Base-by-base conservation (phyloP, 2,329 filamentous ascomycete species). In the Clarireedia paspali region DNA sequence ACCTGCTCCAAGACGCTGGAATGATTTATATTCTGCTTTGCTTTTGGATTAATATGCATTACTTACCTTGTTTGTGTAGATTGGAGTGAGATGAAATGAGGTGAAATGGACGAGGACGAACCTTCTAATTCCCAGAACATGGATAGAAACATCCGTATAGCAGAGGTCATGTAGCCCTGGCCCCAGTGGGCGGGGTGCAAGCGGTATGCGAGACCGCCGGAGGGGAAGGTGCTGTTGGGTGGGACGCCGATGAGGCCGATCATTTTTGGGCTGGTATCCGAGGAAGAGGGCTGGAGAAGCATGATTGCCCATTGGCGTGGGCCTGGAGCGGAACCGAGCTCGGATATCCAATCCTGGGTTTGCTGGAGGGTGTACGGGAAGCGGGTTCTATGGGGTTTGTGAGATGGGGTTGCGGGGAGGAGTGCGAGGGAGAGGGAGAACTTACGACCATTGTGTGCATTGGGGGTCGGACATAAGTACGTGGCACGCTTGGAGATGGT, bases 161-260 rank as follows among this genome's bases (percentile, higher is more conserved):
- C 60, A 39, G 62, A 57, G 14, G 50, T 47, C 53, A 59, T 60
- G 38, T 60, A 61, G 1, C 61, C 62, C 14, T 58, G 56, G 17
- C 50, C 51, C 60, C 59, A 61, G 36, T 55, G 58, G 5, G 53
- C 38, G n/a, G 51, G 52, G 44, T 60, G 44, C 4, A 62, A 23
- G 36, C 52, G 61, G 39, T 63, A 63, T 5, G 46, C 60, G 4
- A 64, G 24, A 15, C 60, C 59, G 5, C 40, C 40, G 14, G 49
- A 38, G 7, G 53, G 57, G 23, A 46, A 47, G 14, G 38, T 57
- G 7, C 30, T 50, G 12, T 53, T 45, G 7, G 44, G n/a, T 14
- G 27, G 40, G 7, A 26, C 34, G 12, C 47, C 53, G 3, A 55
- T 52, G 14, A 52, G 15, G n/a, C 53, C 53, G 15, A 56, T 47